phyloP scores from a whole-genome alignment of 441 rosid genomes.

The Kokia cookei region DNA sequence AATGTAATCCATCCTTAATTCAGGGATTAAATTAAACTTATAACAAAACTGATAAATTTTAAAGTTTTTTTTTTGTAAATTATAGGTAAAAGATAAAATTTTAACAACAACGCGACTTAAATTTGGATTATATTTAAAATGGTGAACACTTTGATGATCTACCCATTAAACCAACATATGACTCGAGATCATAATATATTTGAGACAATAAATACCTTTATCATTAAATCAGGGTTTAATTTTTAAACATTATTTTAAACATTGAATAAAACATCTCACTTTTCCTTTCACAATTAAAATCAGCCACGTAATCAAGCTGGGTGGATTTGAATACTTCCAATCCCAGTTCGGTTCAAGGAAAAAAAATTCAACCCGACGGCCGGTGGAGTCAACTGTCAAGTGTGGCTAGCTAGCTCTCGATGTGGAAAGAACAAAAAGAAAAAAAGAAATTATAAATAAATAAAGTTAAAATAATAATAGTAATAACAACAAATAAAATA shows the following conservation, averaged over 20 bases:
- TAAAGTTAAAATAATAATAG: not conserved
- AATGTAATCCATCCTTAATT: too few relatives aligned
- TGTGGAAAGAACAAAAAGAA: not conserved
- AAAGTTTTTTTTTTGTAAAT: too few relatives aligned
- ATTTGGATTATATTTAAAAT: accelerated
- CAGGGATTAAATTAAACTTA: too few relatives aligned
- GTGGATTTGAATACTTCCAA: not conserved
- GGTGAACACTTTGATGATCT: accelerated
- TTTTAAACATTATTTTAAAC: too few relatives aligned
- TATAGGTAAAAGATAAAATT: accelerated
- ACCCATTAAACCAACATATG: accelerated
- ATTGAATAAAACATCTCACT: not conserved
- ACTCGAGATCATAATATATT: too few relatives aligned
- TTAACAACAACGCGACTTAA: accelerated
- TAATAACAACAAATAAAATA: not conserved
- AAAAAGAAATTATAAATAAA: not conserved
- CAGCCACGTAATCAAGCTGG: not conserved
- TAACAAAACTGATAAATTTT: too few relatives aligned
- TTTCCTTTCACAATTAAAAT: not conserved
- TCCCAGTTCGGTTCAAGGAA: not conserved
- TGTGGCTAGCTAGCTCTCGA: constrained; percentile 10
- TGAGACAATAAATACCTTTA: too few relatives aligned
- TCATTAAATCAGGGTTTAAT: too few relatives aligned
- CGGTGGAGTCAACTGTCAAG: constrained; percentile 31
- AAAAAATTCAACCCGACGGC: not conserved